Base-by-base conservation (phyloP, 768 basidiomycete species). In the Calocybe gangraenosa region DNA sequence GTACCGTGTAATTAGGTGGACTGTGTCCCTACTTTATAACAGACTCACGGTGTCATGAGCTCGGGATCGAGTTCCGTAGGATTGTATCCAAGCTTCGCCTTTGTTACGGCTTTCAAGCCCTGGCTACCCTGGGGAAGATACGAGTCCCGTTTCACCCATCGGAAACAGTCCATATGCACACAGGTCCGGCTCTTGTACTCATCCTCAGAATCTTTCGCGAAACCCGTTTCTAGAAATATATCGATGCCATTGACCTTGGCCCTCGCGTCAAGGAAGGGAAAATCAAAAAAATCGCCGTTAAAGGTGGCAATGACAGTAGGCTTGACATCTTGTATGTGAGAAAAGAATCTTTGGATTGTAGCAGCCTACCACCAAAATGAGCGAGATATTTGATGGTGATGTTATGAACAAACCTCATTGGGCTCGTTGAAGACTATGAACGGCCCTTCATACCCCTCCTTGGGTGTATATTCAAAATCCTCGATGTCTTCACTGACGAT, bases 221-320 rank as follows among this genome's bases (percentile, higher is more conserved):
- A 98, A 0, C 96, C 96, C 0, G 79, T 97, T 69, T 98, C 94
- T 20, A 86, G 68, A 61, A 88, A 94, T 92, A 98, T 95, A 64
- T 95, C 92, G 55, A 99, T 92, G 0, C 92, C 94, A 54, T 95
- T 92, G 2, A 75, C 75, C 53, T 84, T 84, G 0, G 93, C 74
- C 13, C 95, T 76, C 3, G 91, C 89, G 52, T 81, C 84, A 7
- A 99, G 81, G 67, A 98, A 98, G 0, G 96, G 95, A 57, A 98
- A 98, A 76, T 98, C 96, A 75, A 99, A 99, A 58, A 92, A 93
- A 66, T 99, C 95, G 17, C 96, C 96, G 80, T 98, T 99, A 62
- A 94, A 99, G 0, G 93, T 96, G 5, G 92, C 94, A 63, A 98
- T 93, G 30, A 99, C 92, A 0, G 96, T 99, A 0, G 96, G 96